phyloP scores from a whole-genome alignment of 2,329 filamentous ascomycete genomes.

The Dryadomyces quercus-mongolicae region DNA sequence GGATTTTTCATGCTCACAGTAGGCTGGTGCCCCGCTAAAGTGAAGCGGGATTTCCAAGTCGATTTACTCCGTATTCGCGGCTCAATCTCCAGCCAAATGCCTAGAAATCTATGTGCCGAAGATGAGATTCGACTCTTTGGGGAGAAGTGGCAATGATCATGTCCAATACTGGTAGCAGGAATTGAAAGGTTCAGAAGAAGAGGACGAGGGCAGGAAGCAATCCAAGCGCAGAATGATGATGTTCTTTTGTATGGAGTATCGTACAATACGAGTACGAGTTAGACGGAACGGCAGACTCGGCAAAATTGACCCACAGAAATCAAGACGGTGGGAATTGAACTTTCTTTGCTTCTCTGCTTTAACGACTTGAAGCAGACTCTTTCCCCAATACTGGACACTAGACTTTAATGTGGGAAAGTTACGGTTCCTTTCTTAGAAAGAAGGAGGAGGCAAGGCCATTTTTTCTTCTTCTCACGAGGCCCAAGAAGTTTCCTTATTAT shows the following conservation, averaged over 20 bases:
- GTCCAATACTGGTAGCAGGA: too few species aligned
- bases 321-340: background rate
- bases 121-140: background rate
- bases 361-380: background rate
- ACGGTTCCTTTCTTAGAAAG: background rate
- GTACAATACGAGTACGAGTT: too few species aligned
- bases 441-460: background rate
- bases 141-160: background rate
- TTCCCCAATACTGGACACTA: too few species aligned
- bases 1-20: constrained; percentile 7
- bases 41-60: background rate
- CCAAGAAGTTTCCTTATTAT: too few species aligned
- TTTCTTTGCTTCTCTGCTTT: background rate
- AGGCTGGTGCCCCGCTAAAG: constrained; percentile 9
- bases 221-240: background rate
- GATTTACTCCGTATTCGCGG: background rate
- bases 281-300: background rate
- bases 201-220: background rate
- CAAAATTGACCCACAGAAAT: background rate
- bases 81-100: background rate
- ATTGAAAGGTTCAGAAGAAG: background rate
- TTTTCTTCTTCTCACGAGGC: background rate
- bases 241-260: background rate
- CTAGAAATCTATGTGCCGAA: background rate
- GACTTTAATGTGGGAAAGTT: too few species aligned